Evolutionary conservation across 2,329 filamentous ascomycete species (phyloP).

Genomic region (Apiospora arundinis): DNA sequence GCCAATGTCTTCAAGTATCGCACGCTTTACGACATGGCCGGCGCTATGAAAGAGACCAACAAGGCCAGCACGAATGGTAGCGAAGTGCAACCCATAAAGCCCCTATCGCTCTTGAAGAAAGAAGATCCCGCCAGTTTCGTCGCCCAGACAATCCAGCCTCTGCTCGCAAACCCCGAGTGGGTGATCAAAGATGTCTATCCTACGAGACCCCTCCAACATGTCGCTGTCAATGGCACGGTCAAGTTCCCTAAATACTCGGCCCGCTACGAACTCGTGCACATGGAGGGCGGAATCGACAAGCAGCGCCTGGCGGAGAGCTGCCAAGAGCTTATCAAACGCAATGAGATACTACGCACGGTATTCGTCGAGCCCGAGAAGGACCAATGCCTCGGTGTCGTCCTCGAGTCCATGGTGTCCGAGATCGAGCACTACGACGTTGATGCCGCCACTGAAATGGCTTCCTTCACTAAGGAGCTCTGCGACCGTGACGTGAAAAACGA

Average conservation of each 20-base stretch:
- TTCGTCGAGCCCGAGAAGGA: conserved; percentile 59
- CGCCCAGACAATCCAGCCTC: conserved; percentile 54
- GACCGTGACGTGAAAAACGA: conserved; percentile 60
- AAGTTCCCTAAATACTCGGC: conserved; percentile 65
- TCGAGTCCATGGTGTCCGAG: conserved; percentile 58
- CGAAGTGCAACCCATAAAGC: conserved; percentile 41
- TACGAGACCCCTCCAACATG: conserved; percentile 62
- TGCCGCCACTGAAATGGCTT: conserved; percentile 47
- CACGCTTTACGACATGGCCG: conserved; percentile 59
- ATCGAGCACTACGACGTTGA: conserved; percentile 61
- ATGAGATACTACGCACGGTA: conserved; percentile 71
- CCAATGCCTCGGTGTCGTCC: conserved; percentile 62
- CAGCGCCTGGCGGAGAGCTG: conserved; percentile 56
- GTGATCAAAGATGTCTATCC: conserved; percentile 63
- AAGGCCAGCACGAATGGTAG: conserved; percentile 27
- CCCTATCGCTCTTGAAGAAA: conserved; percentile 56
- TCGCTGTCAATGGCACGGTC: conserved; percentile 65
- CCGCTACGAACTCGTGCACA: conserved; percentile 69
- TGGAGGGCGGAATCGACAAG: conserved; percentile 57
- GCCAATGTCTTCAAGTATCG: conserved; percentile 60
- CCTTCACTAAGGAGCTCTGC: conserved; percentile 60
- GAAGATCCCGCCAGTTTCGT: conserved; percentile 51
- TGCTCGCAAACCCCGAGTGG: conserved; percentile 57
- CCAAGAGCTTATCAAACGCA: conserved; percentile 61
- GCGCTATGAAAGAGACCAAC: conserved; percentile 49